phyloP scores from a whole-genome alignment of 2,329 filamentous ascomycete genomes.

The Talaromyces funiculosus region DNA sequence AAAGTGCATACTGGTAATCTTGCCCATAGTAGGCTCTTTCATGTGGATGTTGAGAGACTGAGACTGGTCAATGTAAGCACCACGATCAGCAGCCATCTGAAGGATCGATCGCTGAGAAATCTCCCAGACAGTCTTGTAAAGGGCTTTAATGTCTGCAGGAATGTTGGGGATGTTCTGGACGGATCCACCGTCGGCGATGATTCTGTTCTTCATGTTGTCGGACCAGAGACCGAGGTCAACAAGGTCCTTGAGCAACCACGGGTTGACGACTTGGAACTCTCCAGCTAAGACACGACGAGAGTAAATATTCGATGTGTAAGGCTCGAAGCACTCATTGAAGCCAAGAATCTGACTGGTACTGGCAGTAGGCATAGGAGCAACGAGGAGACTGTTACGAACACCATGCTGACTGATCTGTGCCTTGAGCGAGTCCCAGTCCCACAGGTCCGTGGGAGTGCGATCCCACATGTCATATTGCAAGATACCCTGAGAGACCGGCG shows the following conservation, averaged over 20 bases:
- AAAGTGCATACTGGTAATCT: constrained; percentile 99
- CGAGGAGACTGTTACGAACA: constrained; percentile 88
- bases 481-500: constrained; percentile 87
- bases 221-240: constrained; percentile 98
- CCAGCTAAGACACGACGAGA: constrained; percentile 95
- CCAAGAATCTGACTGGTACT: constrained; percentile 96
- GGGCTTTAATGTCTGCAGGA: constrained; percentile 85
- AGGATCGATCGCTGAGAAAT: constrained; percentile 93
- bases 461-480: constrained; percentile 99
- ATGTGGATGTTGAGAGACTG: constrained; percentile 99
- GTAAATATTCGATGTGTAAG: constrained; percentile 99
- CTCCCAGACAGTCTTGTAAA: constrained; percentile 99
- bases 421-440: constrained; percentile 91
- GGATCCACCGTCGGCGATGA: constrained; percentile 93
- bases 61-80: constrained; percentile 97
- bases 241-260: constrained; percentile 95
- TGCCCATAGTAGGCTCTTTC: constrained; percentile 98
- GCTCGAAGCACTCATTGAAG: constrained; percentile 99
- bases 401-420: constrained; percentile 87
- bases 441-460: constrained; percentile 85
- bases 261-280: constrained; percentile 99
- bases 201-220: constrained; percentile 99
- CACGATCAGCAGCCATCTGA: constrained; percentile 96
- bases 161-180: constrained; percentile 98
- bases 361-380: constrained; percentile 97